Evolutionary conservation across 768 basidiomycete species (phyloP), one percentile per base, ranked within the genome.

Genomic region (Piloderma croceum): DNA sequence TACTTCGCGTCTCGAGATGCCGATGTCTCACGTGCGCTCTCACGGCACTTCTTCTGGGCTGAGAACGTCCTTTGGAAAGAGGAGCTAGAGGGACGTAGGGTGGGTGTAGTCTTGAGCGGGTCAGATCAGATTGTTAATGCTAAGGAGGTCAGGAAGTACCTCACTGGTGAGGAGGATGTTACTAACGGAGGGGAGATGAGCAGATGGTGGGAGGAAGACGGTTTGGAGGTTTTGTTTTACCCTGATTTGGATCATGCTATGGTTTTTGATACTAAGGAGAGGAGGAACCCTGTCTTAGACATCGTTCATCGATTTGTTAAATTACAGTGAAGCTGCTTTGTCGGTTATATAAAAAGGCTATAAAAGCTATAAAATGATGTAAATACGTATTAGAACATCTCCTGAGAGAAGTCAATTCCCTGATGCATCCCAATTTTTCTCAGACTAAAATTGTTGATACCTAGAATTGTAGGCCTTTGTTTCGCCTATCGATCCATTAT

Each of bases 1-100:
- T 84, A 77, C 50, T 82, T 83, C 48, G 69, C 79, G 17, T 74
- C 73, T 41, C 71, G 74, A 9, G 82, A 84, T 46, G 61, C 77
- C 7, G 81, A 83, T 49, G 68, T 81, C 34, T 71, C 80, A 36
- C 68, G 76, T 3, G 69, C 76, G 29, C 65, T 84, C 12, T 63
- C 68, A 11, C 65, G 82, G 2, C 68, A 77, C 39, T 82, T 84
- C 52, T 83, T 81, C 50, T 83, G 82, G 82, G 53, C 66, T 22
- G 76, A 83, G 53, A 77, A 72, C 24, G 62, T 76, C 11, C 45
- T 82, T 20, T 83, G 77, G 71, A 70, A 63, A 47, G 78, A 77
- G 39, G 81, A 83, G 39, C 46, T 84, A 2, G 37, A 22, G 6
- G 58, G 50, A 4, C 47, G 45, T 39, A 38, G 33, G 7, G 54